Evolutionary conservation across 805 yeast species (phyloP), one percentile per base, ranked within the genome.

Genomic region (Naumovozyma castellii): DNA sequence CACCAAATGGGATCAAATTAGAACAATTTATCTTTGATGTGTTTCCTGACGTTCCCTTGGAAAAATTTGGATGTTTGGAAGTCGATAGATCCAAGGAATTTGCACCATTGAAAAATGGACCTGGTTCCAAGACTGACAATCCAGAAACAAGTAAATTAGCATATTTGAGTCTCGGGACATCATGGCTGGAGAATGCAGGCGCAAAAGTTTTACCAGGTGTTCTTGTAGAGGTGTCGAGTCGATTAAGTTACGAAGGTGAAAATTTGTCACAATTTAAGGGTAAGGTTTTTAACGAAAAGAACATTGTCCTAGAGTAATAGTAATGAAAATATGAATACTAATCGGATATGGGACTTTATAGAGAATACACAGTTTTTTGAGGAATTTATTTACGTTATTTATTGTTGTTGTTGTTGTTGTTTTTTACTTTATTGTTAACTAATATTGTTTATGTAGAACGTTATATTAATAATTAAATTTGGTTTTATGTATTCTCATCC

Each of bases 21-120:
- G 99, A 92, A 62, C 97, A 90, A 61, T 92, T 92, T 54, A 94
- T 92, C 42, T 92, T 92, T 66, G 99, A 92, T 57, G 94, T 92
- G 18, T 92, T 92, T 65, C 88, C 88, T 37, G 73, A 78, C 22
- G 80, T 92, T 28, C 72, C 75, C 10, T 57, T 88, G 45, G 57
- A 60, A 13, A 75, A 75, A 53, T 92, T 92, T 60, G 98, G 95
- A 1, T 84, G 94, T 57, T 70, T 92, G 42, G 98, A 92, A 65
- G 98, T 92, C 17, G 82, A 75, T 30, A 76, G 99, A 60, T 46
- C 66, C 3, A 78, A 77, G 43, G 98, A 92, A 62, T 92, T 92
- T 56, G 81, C 95, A 15, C 98, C 98, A 3, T 73, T 92, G 62
- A 92, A 92, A 57, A 92, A 92, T 62, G 94, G 85, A 1, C 76